These are phyloP conservation scores for Aspergillus wentii DNA, from an alignment of 495 filamentous ascomycete species.

Conservation along the genomic window DNA sequence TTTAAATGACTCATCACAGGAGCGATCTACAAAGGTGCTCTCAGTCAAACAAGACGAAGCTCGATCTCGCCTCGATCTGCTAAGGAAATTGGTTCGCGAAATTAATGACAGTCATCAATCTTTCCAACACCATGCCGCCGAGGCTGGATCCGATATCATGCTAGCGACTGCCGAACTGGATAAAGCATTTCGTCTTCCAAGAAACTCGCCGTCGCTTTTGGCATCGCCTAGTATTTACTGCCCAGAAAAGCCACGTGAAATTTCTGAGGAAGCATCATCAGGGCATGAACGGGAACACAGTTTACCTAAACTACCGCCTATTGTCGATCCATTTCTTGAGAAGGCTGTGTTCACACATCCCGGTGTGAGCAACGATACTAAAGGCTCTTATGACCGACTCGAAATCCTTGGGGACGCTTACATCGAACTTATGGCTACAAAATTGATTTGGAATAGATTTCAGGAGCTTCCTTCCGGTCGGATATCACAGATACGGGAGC, in stretches of 20 bases:
- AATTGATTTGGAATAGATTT: slow-evolving; percentile 60
- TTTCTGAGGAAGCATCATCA: too few relatives aligned
- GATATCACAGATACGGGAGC: slow-evolving; percentile 61
- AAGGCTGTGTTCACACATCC: slow-evolving; percentile 65
- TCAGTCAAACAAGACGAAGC: slow-evolving; percentile 1
- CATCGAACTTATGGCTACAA: slow-evolving; percentile 62
- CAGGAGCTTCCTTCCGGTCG: slow-evolving; percentile 51
- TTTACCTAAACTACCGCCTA: slow-evolving; percentile 53
- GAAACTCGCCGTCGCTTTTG: slow-evolving; percentile 6
- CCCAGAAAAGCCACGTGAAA: not conserved
- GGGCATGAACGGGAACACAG: not conserved
- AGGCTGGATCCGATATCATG: slow-evolving; percentile 17
- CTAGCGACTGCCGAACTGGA: slow-evolving; percentile 18
- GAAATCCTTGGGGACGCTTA: slow-evolving; percentile 77
- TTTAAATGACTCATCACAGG: not conserved
- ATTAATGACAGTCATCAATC: slow-evolving; percentile 10
- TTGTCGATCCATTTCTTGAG: slow-evolving; percentile 52
- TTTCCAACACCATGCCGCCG: slow-evolving; percentile 3
- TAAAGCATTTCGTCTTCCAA: slow-evolving; percentile 11
- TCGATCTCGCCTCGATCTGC: slow-evolving; percentile 6
- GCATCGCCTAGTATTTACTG: too few relatives aligned
- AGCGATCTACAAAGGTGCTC: slow-evolving; percentile 1
- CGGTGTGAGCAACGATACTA: slow-evolving; percentile 31
- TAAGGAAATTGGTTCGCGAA: slow-evolving; percentile 16
- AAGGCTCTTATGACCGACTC: slow-evolving; percentile 57